phyloP scores from a whole-genome alignment of 2,329 filamentous ascomycete genomes.

The Colletotrichum chlorophyti region DNA sequence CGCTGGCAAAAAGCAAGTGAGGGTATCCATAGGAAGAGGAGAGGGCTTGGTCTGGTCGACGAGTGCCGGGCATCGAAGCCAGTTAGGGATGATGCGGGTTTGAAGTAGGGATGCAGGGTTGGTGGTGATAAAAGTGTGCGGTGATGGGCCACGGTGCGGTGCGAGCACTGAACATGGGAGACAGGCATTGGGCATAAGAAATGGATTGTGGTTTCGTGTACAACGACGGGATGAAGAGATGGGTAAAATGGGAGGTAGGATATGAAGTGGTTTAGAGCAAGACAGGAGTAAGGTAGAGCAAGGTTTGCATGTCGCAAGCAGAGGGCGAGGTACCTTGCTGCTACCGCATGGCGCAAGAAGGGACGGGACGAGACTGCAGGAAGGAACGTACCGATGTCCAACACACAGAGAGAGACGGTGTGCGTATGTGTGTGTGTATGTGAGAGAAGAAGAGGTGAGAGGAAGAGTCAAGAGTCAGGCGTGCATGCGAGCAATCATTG shows the following conservation, averaged over 20 bases:
- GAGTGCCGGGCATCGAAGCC: constrained; percentile 25
- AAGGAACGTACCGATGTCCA: constrained; percentile 24
- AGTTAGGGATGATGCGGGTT: constrained; percentile 27
- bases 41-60: constrained; percentile 21
- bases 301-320: not conserved
- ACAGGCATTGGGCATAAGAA: constrained; percentile 27
- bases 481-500: constrained; percentile 28
- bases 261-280: constrained; percentile 6
- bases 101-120: constrained; percentile 28
- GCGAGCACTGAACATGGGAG: constrained; percentile 27
- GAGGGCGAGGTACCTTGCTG: not conserved
- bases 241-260: no score
- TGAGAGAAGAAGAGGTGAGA: not conserved
- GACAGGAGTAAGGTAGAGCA: not conserved
- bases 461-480: constrained; percentile 24
- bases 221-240: not conserved
- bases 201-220: constrained; percentile 11
- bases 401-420: not conserved
- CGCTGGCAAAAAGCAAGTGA: constrained; percentile 31
- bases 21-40: constrained; percentile 31
- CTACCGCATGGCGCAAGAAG: no score
- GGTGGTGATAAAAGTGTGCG: constrained; percentile 23
- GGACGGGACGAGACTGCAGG: constrained; percentile 8
- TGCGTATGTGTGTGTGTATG: not conserved
- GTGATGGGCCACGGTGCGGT: constrained; percentile 26